These are phyloP conservation scores for Plasmodium knowlesi DNA, from an alignment of 169 alveolate species.

Conservation along the genomic window DNA sequence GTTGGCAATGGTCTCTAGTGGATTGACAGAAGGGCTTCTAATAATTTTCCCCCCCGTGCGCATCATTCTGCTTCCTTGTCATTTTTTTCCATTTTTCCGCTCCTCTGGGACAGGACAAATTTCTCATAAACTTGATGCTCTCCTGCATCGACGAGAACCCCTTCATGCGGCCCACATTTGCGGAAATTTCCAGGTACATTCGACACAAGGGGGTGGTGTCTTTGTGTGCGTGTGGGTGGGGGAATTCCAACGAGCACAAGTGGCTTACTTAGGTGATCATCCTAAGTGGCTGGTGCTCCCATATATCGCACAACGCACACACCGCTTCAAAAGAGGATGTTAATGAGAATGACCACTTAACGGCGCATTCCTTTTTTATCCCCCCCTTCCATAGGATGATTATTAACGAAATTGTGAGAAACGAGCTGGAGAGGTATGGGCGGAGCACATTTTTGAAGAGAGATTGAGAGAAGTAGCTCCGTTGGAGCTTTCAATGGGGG, in stretches of 20 bases:
- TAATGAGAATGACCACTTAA: not conserved
- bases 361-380: not conserved
- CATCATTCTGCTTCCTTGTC: not conserved
- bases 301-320: no score
- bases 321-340: not conserved
- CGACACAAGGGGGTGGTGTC: not conserved
- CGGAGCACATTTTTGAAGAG: not conserved
- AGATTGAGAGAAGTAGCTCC: not conserved
- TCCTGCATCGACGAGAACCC: conserved; percentile 57
- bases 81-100: not conserved
- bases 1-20: not conserved
- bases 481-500: not conserved
- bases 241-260: not conserved
- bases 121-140: conserved; percentile 29
- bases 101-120: conserved; percentile 13
- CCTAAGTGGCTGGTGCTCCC: not conserved
- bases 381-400: conserved; percentile 1
- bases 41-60: not conserved
- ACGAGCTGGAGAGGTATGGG: conserved; percentile 11
- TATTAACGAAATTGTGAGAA: conserved; percentile 34
- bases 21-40: not conserved
- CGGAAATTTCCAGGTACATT: conserved; percentile 7
- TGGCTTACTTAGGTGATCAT: not conserved
- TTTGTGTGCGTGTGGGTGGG: no score
- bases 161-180: conserved; percentile 58